Evolutionary conservation across 495 filamentous ascomycete genomes (phyloP).

Genomic region (Cercophora newfieldiana): DNA sequence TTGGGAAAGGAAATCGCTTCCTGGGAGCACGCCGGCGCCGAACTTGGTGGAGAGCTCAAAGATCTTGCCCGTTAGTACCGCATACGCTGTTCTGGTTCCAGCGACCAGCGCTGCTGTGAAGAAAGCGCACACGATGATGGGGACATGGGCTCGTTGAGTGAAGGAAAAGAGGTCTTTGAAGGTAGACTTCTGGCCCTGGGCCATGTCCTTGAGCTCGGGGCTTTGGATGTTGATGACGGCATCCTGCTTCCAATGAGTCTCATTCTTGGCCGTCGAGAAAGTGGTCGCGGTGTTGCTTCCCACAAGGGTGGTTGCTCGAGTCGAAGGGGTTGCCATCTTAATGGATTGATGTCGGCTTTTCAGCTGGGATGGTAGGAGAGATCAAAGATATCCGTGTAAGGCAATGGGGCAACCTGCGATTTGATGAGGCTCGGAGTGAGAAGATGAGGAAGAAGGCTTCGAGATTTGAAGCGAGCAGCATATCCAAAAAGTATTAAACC

Average conservation of each 20-base stretch:
- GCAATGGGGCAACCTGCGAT: background rate
- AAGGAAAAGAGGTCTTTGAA: conserved; percentile 66
- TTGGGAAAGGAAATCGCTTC: conserved; percentile 52
- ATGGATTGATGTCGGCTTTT: background rate
- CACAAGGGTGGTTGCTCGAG: background rate
- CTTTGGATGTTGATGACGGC: background rate
- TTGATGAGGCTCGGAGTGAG: background rate
- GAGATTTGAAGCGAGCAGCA: background rate
- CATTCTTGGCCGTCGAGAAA: background rate
- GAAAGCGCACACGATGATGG: conserved; percentile 48
- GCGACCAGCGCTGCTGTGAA: conserved; percentile 61
- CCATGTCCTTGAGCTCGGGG: background rate
- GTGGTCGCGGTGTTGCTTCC: background rate
- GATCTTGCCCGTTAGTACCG: conserved; percentile 72
- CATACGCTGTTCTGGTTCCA: conserved; percentile 60
- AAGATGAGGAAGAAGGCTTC: background rate
- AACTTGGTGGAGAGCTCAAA: conserved; percentile 72
- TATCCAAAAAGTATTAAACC: background rate
- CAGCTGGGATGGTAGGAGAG: background rate
- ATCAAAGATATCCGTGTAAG: background rate
- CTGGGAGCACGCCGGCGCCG: conserved; percentile 54
- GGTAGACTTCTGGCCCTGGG: conserved; percentile 24
- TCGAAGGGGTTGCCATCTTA: conserved; percentile 2
- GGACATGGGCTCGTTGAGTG: conserved; percentile 62
- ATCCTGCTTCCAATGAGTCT: background rate